Conservation (phyloP, 2,329 filamentous ascomycete species). For the Ophiocordyceps camponoti-floridani region DNA sequence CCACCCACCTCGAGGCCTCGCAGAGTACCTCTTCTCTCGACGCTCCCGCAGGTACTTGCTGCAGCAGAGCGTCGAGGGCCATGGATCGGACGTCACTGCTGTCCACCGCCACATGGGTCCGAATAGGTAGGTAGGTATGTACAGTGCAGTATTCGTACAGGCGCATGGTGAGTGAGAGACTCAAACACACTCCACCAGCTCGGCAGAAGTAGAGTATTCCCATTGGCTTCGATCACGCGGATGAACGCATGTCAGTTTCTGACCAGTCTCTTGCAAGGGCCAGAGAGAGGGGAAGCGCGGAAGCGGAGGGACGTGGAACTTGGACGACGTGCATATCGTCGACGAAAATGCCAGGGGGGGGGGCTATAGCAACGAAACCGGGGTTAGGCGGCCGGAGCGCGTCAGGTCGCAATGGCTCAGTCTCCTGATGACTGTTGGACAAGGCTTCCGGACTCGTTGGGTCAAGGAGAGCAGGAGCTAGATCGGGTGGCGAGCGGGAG, state of each 20-base stretch:
- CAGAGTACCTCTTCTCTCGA: neutral
- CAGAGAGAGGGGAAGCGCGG: neutral
- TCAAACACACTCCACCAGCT: neutral
- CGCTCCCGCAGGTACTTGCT: neutral
- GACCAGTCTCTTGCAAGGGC: slow-evolving; percentile 14
- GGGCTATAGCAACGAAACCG: neutral
- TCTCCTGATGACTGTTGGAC: neutral
- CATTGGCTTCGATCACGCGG: slow-evolving; percentile 25
- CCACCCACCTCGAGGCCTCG: neutral
- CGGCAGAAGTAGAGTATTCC: neutral
- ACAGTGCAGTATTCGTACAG: neutral
- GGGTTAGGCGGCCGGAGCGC: neutral
- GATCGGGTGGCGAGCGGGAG: neutral
- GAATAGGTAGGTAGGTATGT: too few species aligned
- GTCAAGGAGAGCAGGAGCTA: neutral
- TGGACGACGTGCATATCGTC: neutral
- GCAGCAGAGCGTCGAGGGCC: neutral
- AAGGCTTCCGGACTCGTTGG: neutral
- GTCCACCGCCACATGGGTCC: neutral
- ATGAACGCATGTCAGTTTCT: slow-evolving; percentile 34
- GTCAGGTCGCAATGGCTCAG: slow-evolving; percentile 1
- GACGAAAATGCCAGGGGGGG: neutral
- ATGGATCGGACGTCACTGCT: neutral
- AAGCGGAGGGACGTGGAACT: slow-evolving; percentile 11
- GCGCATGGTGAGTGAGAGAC: neutral